These are phyloP conservation scores for Sporothrix brasiliensis DNA, from an alignment of 2,329 filamentous ascomycete genomes.

Conservation along the genomic window DNA sequence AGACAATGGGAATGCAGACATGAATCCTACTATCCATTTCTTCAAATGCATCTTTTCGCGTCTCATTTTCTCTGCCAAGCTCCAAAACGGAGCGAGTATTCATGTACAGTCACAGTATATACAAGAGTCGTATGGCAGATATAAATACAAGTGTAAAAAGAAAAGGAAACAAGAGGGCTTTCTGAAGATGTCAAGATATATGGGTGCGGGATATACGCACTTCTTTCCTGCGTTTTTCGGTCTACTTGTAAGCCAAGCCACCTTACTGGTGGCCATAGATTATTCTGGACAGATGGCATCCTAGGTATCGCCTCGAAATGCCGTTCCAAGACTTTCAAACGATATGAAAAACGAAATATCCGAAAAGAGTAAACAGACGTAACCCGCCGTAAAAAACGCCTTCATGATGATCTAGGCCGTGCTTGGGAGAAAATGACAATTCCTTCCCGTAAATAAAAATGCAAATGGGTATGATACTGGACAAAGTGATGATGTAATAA, in stretches of 20 bases:
- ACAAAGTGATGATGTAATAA: constrained; percentile 1
- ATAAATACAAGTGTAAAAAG: neutral
- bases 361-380: neutral
- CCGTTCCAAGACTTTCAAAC: neutral
- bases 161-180: neutral
- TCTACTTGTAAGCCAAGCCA: neutral
- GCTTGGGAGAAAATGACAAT: neutral
- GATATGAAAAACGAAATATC: neutral
- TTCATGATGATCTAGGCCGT: neutral
- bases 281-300: neutral
- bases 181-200: neutral
- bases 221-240: neutral
- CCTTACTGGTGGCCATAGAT: neutral
- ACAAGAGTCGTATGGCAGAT: neutral
- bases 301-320: neutral
- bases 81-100: too few relatives aligned
- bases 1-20: neutral
- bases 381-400: constrained; percentile 6
- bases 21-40: constrained; percentile 10
- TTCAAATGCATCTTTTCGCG: neutral
- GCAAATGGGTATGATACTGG: constrained; percentile 34
- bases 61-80: too few relatives aligned
- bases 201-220: neutral
- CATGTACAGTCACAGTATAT: neutral
- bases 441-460: constrained; percentile 25